A percentile compares a stretch with the other conserved stretches of the same genome.
Evolutionary conservation across 208 protist genomes (phyloP).

Genomic region (Leishmania braziliensis): DNA sequence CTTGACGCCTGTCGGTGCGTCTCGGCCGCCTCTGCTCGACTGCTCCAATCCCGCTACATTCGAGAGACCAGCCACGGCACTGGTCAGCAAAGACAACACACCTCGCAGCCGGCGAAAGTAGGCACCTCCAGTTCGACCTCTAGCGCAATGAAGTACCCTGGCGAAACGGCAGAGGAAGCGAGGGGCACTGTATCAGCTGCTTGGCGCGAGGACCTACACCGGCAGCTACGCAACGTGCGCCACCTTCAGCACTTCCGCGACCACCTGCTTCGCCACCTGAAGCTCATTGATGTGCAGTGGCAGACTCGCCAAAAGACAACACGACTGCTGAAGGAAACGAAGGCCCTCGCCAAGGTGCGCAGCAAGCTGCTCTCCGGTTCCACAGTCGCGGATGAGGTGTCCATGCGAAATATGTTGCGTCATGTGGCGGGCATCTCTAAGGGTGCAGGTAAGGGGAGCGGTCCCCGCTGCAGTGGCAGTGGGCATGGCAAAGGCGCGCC

Average conservation of each 20-base stretch:
- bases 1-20: slow-evolving; percentile 41
- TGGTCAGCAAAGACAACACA: not conserved
- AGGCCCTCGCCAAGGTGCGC: slow-evolving; percentile 47
- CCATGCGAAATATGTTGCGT: slow-evolving; percentile 5
- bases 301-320: slow-evolving; percentile 34
- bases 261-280: slow-evolving; percentile 55
- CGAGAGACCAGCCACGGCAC: not conserved
- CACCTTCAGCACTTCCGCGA: slow-evolving; percentile 63
- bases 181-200: not conserved
- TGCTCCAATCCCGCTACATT: slow-evolving; percentile 2
- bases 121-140: too few relatives aligned
- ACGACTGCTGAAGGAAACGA: slow-evolving; percentile 53
- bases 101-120: not conserved
- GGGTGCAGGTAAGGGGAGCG: not conserved
- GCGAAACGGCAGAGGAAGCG: not conserved
- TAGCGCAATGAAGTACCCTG: not conserved
- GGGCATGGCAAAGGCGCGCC: not conserved
- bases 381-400: not conserved
- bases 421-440: not conserved
- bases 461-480: not conserved
- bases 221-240: slow-evolving; percentile 58
- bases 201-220: slow-evolving; percentile 16
- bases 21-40: slow-evolving; percentile 5
- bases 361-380: slow-evolving; percentile 6
- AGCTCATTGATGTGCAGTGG: slow-evolving; percentile 50